Evolutionary conservation across 2,329 filamentous ascomycete genomes (phyloP), one percentile per base, ranked within the genome.

Genomic region (Byssochlamys sp.): DNA sequence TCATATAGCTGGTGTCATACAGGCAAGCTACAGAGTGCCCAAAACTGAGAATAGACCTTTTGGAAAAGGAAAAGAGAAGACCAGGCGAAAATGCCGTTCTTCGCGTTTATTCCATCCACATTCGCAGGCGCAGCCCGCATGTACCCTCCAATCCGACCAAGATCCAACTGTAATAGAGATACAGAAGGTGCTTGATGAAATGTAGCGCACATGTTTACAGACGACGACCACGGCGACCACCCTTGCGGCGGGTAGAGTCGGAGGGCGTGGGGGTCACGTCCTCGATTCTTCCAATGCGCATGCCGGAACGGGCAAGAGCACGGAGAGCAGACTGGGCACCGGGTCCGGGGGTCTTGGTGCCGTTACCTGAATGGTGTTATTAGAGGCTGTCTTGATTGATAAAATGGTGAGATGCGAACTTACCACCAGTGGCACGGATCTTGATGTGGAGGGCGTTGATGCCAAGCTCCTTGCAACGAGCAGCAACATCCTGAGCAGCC

Each of bases 221-320:
- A 96, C 94, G 92, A 83, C 94, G 94, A 97, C 94, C 94, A 89
- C 94, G 92, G 82, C 94, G 91, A 96, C 94, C 94, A 84, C 94
- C 94, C 91, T 99, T 99, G 84, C 92, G 91, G 82, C 94, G 90
- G 75, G 94, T 99, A 79, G 90, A 96, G 82, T 99, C 94, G 80
- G 94, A 99, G 72, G 95, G 94, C 62, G 94, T 99, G 73, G 94
- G 94, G 72, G 95, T 99, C 66, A 99, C 94, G 78, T 99, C 94
- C 88, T 99, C 94, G 74, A 99, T 99, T 77, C 94, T 89, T 77
- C 94, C 94, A 73, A 99, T 99, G 85, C 92, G 95, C 95, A 99
- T 99, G 78, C 94, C 94, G 72, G 94, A 91, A 85, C 94, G 95
- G 77, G 94, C 94, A 69, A 99, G 88, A 73, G 94, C 95, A 78